Base-by-base conservation (phyloP, 257 asterid species). In the Petunia secreta region DNA sequence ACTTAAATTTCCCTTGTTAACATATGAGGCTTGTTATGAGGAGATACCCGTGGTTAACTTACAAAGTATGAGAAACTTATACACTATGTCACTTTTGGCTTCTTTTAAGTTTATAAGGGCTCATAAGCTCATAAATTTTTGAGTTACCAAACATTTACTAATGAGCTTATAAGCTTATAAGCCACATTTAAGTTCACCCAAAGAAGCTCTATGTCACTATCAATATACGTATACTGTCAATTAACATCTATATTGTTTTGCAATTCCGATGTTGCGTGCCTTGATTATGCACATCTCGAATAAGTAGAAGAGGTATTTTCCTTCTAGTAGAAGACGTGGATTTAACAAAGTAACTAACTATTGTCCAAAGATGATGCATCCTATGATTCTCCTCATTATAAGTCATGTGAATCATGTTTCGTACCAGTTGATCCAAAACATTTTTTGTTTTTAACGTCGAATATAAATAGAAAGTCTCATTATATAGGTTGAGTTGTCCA, bases 401-500 rank as follows among this genome's bases (percentile, higher is more conserved):
- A 52, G 55, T 4, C 76, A 46, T 25, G 59, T 69, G 58, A 44
- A 44, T 16, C 76, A 68, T 44, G 40, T 44, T 9, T 69, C 5
- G 62, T 55, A 55, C 8, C 1, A 69, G 76, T 40, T 44, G 38
- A 69, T 69, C 16, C 43, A 65, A 65, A 9, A 69, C 1, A 10
- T 2, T n/a, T 44, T 69, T 69, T 69, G 58, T 69, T 69, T 16
- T 5, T 69, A 69, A 69, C 58, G 76, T 46, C 8, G 9, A 44
- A 41, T 69, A 16, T 69, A 46, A 69, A 16, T 46, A 48, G 77
- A 46, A 46, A 46, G 8, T 46, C 1, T 25, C 10, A 25, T 69
- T 69, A 39, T 46, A 25, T 48, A 4, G 76, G 58, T 46, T 69
- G 76, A 69, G 76, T 44, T 69, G 76, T 69, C 77, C 43, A 46